These are phyloP conservation scores for Phaseolus coccineus DNA, from an alignment of 331 rosid genomes.

Conservation along the genomic window DNA sequence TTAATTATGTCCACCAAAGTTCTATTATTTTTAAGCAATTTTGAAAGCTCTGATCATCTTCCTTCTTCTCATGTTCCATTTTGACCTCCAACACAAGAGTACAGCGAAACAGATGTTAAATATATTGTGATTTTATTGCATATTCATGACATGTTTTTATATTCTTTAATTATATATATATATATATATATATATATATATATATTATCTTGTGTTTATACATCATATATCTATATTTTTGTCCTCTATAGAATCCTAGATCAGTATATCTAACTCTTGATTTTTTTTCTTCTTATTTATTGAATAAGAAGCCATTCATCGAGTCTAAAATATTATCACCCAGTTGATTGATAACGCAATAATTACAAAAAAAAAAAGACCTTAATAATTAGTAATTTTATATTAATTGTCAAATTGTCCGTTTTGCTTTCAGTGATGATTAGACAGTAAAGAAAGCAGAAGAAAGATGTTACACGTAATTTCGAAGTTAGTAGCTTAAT, in stretches of 20 bases:
- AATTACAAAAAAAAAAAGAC: background rate
- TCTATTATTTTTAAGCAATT: background rate
- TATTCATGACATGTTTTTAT: background rate
- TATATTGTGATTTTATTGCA: background rate
- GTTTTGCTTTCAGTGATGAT: conserved; percentile 20
- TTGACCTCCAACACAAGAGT: background rate
- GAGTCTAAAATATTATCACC: background rate
- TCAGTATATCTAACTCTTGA: background rate
- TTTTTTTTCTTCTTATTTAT: background rate
- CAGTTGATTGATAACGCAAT: background rate
- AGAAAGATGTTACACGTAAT: conserved; percentile 24
- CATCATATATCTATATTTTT: background rate
- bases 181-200: background rate
- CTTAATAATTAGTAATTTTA: conserved; percentile 1
- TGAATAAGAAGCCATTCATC: background rate
- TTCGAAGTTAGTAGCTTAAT: conserved; percentile 24
- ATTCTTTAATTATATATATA: background rate
- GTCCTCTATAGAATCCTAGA: background rate
- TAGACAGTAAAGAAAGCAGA: background rate
- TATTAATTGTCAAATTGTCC: background rate
- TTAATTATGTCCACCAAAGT: background rate
- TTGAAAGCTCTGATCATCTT: background rate
- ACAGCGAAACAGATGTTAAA: conserved; percentile 26
- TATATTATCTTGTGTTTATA: background rate
- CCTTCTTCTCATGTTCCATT: background rate